Conservation (phyloP, 176 grass and related monocot species). For the Zizania latifolia region DNA sequence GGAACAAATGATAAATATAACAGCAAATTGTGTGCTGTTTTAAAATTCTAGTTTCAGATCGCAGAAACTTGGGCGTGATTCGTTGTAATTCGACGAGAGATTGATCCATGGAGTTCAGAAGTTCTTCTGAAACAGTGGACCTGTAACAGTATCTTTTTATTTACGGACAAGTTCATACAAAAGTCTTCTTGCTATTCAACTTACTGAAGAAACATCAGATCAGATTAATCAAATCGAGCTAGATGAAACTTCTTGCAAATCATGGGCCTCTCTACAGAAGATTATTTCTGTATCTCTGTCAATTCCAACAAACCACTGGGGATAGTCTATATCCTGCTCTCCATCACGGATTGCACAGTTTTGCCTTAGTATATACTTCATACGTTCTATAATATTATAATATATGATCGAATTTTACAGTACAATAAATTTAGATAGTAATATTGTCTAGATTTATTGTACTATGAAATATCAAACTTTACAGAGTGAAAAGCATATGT, state of each 20-base stretch:
- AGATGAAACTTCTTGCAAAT: neutral
- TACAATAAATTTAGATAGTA: no score
- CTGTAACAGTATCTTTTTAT: neutral
- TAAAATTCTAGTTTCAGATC: neutral
- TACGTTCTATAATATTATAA: no score
- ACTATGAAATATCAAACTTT: no score
- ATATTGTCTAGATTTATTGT: no score
- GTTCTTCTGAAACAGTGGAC: neutral
- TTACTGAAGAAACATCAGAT: neutral
- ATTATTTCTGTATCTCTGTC: no score
- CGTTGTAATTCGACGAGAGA: neutral
- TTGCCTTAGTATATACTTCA: no score
- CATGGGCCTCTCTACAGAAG: no score
- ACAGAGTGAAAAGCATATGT: no score
- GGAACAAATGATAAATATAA: neutral
- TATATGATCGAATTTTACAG: no score
- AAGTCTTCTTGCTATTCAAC: neutral
- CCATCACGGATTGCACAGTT: no score
- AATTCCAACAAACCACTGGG: no score
- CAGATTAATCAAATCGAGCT: neutral
- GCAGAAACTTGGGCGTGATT: neutral
- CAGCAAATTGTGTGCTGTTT: neutral
- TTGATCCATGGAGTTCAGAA: neutral
- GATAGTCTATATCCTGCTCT: no score
- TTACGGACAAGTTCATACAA: neutral